Base-by-base conservation (phyloP, 2,329 filamentous ascomycete genomes). In the Cladophialophora yegresii region DNA sequence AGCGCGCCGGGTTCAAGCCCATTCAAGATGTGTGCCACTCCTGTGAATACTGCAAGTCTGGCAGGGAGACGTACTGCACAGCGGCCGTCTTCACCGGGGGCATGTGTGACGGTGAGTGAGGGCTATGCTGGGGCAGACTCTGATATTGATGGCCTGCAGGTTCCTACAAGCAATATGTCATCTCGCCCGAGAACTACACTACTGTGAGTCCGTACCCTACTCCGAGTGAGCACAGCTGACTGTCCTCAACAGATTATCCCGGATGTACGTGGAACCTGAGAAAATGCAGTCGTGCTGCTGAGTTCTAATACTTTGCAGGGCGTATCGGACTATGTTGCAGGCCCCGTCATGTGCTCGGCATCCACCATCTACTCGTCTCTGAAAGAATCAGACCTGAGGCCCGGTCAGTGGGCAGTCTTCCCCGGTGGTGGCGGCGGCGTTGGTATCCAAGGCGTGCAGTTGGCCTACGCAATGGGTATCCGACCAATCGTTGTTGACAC, bases 111-210 rank as follows among this genome's bases (percentile, higher is more conserved):
- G 71, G 70, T 71, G 63, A 16, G 36, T 51, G 22, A 12, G 16
- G 13, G 22, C 16, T 32, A 75, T 9, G 36, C 32, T 16, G 10
- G 20, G 23, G 12, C 4, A 47, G 23, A 12, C 13, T 2, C 23
- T n/a, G 26, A 50, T 58, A 12, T 51, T 66, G 51, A 66, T 32
- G 30, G 26, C 6, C 5, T n/a, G 16, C 57, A 68, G 80, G 84
- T 1, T 83, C 83, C 0, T 87, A 86, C 72, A 82, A 85, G 73
- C 83, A 87, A 72, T 88, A 87, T 71, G 75, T 87, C 45, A 77
- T 80, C 12, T 82, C 80, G 0, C 84, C 85, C 0, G 84, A 83
- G 13, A 78, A 78, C 45, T 85, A 85, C 69, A 83, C 83, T 0
- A 66, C 66, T n/a, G 66, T 68, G 32, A 66, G 66, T 64, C n/a